Conservation (phyloP, 371 early-diverging fungal genomes). For the Synchytrium microbalum region DNA sequence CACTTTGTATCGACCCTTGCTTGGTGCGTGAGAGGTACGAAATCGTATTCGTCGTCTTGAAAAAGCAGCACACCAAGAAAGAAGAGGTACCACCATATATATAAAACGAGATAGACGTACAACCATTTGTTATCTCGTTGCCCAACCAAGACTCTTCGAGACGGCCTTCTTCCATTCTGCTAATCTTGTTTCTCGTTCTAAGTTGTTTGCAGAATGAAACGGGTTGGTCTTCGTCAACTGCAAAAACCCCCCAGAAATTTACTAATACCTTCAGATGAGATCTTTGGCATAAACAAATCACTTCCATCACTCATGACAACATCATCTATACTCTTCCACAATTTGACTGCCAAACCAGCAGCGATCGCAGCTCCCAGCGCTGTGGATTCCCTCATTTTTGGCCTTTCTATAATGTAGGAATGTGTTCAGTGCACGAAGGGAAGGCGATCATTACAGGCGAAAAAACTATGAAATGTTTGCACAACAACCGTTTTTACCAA, state of each 20-base stretch:
- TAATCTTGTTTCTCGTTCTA: constrained; percentile 56
- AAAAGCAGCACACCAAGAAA: no score
- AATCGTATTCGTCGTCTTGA: no score
- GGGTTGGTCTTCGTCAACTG: constrained; percentile 29
- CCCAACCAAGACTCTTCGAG: constrained; percentile 62
- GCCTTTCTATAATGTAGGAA: constrained; percentile 47
- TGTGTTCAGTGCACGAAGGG: no score
- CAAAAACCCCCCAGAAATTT: constrained; percentile 1
- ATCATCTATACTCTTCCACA: constrained; percentile 45
- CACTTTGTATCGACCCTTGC: no score
- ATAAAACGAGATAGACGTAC: no score
- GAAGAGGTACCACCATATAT: no score
- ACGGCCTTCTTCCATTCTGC: constrained; percentile 82
- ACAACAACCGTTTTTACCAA: constrained; percentile 37
- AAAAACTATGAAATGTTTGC: not conserved
- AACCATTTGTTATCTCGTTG: no score
- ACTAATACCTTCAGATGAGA: constrained; percentile 11
- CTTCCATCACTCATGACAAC: not conserved
- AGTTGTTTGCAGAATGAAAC: constrained; percentile 31
- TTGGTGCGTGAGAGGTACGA: constrained; percentile 1
- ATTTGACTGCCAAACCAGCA: constrained; percentile 74
- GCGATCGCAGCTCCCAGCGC: constrained; percentile 92
- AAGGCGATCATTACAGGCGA: constrained; percentile 1
- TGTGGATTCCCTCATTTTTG: constrained; percentile 85
- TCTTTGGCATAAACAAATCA: constrained; percentile 21